Evolutionary conservation across 495 filamentous ascomycete species (phyloP).

Genomic region (Lasiosphaeria ovina): DNA sequence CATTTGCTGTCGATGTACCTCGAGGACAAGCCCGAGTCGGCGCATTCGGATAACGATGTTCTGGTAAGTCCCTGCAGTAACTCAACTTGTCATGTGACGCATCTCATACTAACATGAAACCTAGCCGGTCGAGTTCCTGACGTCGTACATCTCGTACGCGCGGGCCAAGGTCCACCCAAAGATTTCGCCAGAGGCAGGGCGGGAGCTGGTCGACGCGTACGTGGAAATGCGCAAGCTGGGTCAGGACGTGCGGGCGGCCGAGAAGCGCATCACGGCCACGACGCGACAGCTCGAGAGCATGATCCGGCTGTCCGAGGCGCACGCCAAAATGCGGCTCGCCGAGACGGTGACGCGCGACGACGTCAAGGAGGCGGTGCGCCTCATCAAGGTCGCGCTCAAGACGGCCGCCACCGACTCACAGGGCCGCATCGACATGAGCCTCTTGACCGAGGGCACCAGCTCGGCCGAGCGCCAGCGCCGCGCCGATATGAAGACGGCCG

Average conservation of each 20-base stretch:
- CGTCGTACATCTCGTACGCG: conserved; percentile 95
- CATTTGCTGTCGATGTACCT: conserved; percentile 97
- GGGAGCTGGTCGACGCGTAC: conserved; percentile 80
- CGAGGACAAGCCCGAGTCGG: conserved; percentile 87
- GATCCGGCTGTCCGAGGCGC: conserved; percentile 93
- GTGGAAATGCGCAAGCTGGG: conserved; percentile 95
- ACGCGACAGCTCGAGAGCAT: conserved; percentile 95
- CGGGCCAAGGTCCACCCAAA: conserved; percentile 80
- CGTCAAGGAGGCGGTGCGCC: conserved; percentile 84
- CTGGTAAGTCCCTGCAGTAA: conserved; percentile 56
- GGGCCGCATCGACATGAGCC: conserved; percentile 92
- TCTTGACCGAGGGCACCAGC: conserved; percentile 88
- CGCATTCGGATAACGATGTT: conserved; percentile 64
- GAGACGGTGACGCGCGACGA: conserved; percentile 72
- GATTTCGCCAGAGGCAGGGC: conserved; percentile 71
- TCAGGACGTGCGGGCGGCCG: conserved; percentile 86
- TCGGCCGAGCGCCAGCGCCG: conserved; percentile 76
- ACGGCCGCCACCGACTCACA: conserved; percentile 93
- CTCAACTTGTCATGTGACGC: conserved; percentile 3
- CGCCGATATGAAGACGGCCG: conserved; percentile 79
- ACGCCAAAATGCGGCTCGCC: conserved; percentile 93
- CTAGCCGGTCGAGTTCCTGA: conserved; percentile 90
- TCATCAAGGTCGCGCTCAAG: conserved; percentile 94
- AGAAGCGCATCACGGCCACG: conserved; percentile 96
- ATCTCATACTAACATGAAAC: conserved; percentile 22